phyloP scores from a whole-genome alignment of 225 moss, liverwort and hornwort species.

The Pseudoscleropodium purum region DNA sequence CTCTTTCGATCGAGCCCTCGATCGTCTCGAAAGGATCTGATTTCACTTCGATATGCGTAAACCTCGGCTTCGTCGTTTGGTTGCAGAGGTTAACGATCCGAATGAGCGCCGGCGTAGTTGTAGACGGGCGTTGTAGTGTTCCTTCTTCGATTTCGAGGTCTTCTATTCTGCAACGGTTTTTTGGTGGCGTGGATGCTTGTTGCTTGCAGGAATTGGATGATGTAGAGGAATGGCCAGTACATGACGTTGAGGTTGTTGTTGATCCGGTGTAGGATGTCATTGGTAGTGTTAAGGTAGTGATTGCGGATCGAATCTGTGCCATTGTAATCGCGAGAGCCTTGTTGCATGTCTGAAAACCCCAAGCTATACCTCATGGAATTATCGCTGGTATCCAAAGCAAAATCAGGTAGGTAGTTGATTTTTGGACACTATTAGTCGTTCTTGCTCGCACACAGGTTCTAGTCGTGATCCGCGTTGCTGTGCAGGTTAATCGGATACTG shows the following conservation, averaged over 20 bases:
- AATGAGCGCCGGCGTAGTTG: not conserved
- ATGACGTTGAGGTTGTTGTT: not conserved
- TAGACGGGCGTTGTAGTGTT: not conserved
- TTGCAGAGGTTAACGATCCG: not conserved
- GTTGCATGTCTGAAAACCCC: not conserved
- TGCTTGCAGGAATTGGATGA: slow-evolving; percentile 11
- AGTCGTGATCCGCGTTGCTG: not conserved
- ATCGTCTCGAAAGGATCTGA: slow-evolving; percentile 8
- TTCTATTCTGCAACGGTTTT: not conserved
- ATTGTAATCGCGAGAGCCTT: not conserved
- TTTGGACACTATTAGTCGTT: not conserved
- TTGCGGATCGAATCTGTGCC: not conserved
- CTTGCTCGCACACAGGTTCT: not conserved
- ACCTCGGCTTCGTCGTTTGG: slow-evolving; percentile 5
- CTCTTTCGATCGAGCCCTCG: not conserved
- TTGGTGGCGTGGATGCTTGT: not conserved
- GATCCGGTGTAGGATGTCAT: slow-evolving; percentile 1
- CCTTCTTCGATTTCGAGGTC: not conserved
- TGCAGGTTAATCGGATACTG: not conserved
- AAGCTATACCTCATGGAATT: slow-evolving; percentile 39
- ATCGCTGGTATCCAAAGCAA: slow-evolving; percentile 50
- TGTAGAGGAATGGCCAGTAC: not conserved
- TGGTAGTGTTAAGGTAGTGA: not conserved
- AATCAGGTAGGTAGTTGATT: slow-evolving; percentile 31
- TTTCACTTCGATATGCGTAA: slow-evolving; percentile 13